Evolutionary conservation across 176 grass and related monocot species (phyloP), one percentile per base, ranked within the genome.

Genomic region (Hyparrhenia diplandra): DNA sequence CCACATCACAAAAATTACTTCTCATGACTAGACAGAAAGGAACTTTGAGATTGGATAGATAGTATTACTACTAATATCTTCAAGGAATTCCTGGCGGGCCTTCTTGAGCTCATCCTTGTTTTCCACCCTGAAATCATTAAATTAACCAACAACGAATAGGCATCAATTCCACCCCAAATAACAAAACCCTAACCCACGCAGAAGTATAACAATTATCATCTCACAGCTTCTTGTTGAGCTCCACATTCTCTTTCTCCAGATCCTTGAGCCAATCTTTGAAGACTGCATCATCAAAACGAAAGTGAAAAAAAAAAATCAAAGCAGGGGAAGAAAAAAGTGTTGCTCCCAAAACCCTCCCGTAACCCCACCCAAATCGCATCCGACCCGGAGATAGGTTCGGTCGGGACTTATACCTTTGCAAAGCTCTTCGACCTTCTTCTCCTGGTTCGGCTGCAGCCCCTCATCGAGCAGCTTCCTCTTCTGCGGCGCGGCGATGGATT

Each of bases 401-500:
- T 5, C n/a, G 23, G 7, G 63, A 6, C 69, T 82, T 84, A 2
- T 59, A 94, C 92, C 86, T 24, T 83, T 11, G n/a, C 74, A 70
- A 21, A 89, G 67, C 64, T 87, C 62, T 25, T 67, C 74, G 60
- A 82, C 18, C 0, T 74, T 11, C n/a, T 34, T 28, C 45, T 82
- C 54, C 64, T 42, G 55, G n/a, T 79, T 81, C 54, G 10, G 61
- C 24, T 73, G 61, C 76, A 78, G 54, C 29, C 65, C 83, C n/a
- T 91, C 76, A 13, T 82, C 80, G 11, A 74, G 40, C 18, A 86
- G 69, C 88, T 84, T 91, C 59, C 83, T 66, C 82, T 94, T 94
- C 92, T 91, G 72, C 71, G 36, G 7, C 43, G 13, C 29, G 62
- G 63, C 29, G 20, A 32, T 8, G 13, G 43, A 67, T 67, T 31